Evolutionary conservation across 176 grass and related monocot genomes (phyloP), one percentile per base, ranked within the genome.

Genomic region (Dactylis glomerata): DNA sequence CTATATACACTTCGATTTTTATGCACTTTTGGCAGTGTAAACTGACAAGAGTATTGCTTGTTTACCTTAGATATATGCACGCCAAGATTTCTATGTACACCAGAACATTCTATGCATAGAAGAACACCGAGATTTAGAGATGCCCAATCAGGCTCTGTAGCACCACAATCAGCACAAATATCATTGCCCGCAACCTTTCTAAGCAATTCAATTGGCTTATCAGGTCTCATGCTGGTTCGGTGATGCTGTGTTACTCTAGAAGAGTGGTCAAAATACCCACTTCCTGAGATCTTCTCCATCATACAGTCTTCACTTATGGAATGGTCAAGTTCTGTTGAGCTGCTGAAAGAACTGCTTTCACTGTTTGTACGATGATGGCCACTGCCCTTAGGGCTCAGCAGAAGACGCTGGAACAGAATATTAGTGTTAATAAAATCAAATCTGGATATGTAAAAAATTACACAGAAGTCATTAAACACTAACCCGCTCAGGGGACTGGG

Each of bases 41-140:
- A 75, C 50, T 84, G 61, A 51, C 38, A 40, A 75, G 1, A 45
- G 40, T 62, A 46, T 34, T 84, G 16, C 24, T 59, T 75, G 46
- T 41, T 87, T 84, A 96, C 97, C 97, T 99, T 99, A 45, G 97
- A 99, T 87, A 99, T 96, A 84, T 99, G 97, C 75, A 99, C 97
- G 52, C 97, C 97, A 80, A 99, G 94, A 88, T 99, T 99, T n/a
- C 97, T 87, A 50, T 96, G 97, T 33, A 99, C 97, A 37, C 93
- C 93, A 84, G 97, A 99, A 85, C 97, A 99, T 76, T 96, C 97
- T 32, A 99, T 99, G 83, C 97, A 96, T 58, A 99, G 63, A 88
- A 99, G 94, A 55, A 99, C 22, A 46, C 97, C 97, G 6, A 99
- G 93, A 81, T 99, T 99, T 31, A 99, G 74, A 37, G 97, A 99